Conservation (phyloP, 2,329 filamentous ascomycete species). For the Orbilia javanica region DNA sequence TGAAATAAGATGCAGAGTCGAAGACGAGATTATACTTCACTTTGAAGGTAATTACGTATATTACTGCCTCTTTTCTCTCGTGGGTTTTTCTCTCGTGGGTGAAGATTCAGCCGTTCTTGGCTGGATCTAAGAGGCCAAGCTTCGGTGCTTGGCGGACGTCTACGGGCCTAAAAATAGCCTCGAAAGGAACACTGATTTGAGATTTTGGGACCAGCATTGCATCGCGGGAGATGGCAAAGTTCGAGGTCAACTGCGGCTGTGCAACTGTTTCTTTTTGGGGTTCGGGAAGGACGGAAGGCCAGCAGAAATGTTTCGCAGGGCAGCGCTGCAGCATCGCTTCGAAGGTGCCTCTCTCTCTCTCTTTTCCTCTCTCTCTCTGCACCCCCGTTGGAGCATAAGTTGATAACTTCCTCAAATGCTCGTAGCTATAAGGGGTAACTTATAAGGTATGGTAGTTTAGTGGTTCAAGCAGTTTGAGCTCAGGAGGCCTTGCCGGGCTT, state of each 20-base stretch:
- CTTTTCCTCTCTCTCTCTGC: neutral
- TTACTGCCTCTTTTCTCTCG: no score
- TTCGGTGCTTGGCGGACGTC: conserved; percentile 51
- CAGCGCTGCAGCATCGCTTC: conserved; percentile 26
- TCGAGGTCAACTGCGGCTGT: conserved; percentile 47
- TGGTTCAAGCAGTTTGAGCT: neutral
- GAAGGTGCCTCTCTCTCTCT: neutral
- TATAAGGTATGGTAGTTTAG: no score
- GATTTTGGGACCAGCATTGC: conserved; percentile 36
- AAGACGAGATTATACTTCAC: no score
- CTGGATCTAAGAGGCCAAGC: conserved; percentile 21
- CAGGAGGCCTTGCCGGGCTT: neutral
- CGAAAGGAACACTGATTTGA: conserved; percentile 47
- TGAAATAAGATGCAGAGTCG: neutral
- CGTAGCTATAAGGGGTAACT: neutral
- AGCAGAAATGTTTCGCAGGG: neutral
- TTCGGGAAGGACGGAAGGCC: conserved; percentile 43
- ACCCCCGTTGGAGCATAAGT: neutral
- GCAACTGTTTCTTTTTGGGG: conserved; percentile 12
- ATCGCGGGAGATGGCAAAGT: conserved; percentile 16
- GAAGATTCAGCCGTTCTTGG: conserved; percentile 43
- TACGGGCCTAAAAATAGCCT: conserved; percentile 55
- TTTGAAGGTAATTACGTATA: no score
- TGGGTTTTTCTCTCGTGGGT: conserved; percentile 9
- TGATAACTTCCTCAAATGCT: conserved; percentile 1